These are phyloP conservation scores for Cryptococcus amylolentus DNA, from an alignment of 1,284 basidiomycete species.

Conservation along the genomic window DNA sequence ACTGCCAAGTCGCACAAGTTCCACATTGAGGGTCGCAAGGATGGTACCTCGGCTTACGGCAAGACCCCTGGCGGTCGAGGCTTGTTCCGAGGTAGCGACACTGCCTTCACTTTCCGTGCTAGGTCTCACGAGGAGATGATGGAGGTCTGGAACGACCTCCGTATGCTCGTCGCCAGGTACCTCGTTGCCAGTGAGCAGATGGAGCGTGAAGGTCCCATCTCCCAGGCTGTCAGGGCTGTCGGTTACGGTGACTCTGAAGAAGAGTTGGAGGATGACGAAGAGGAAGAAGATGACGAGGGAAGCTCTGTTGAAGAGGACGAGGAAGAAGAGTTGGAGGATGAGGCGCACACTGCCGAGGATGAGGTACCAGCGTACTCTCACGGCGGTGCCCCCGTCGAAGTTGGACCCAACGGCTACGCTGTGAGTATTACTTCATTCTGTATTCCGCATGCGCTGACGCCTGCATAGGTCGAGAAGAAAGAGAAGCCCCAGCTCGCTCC, in stretches of 20 bases:
- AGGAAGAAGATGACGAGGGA: slow-evolving; percentile 64
- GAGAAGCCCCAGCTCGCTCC: slow-evolving; percentile 31
- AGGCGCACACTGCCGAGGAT: slow-evolving; percentile 36
- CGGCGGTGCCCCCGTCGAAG: slow-evolving; percentile 52
- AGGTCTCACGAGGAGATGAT: slow-evolving; percentile 95
- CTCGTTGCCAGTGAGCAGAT: slow-evolving; percentile 91
- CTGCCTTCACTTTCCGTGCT: slow-evolving; percentile 87
- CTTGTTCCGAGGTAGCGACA: slow-evolving; percentile 53
- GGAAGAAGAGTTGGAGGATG: slow-evolving; percentile 52
- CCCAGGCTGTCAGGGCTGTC: slow-evolving; percentile 82
- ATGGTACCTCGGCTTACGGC: slow-evolving; percentile 54
- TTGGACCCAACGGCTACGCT: slow-evolving; percentile 66
- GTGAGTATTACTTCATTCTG: slow-evolving; percentile 53
- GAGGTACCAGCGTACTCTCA: slow-evolving; percentile 51
- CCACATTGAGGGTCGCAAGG: slow-evolving; percentile 90
- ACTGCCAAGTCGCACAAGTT: slow-evolving; percentile 85
- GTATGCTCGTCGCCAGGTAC: slow-evolving; percentile 95
- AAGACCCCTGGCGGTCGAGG: slow-evolving; percentile 63
- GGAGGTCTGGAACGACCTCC: slow-evolving; percentile 99
- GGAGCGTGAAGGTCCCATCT: slow-evolving; percentile 87
- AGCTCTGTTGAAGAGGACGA: slow-evolving; percentile 72
- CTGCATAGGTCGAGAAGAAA: slow-evolving; percentile 46
- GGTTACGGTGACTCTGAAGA: slow-evolving; percentile 59
- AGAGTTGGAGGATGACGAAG: slow-evolving; percentile 70
- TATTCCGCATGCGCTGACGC: not conserved